Percentiles rank a stretch among this genome's conserved stretches.
Conservation (phyloP, 768 basidiomycete species). For the Lyophyllum atratum region DNA sequence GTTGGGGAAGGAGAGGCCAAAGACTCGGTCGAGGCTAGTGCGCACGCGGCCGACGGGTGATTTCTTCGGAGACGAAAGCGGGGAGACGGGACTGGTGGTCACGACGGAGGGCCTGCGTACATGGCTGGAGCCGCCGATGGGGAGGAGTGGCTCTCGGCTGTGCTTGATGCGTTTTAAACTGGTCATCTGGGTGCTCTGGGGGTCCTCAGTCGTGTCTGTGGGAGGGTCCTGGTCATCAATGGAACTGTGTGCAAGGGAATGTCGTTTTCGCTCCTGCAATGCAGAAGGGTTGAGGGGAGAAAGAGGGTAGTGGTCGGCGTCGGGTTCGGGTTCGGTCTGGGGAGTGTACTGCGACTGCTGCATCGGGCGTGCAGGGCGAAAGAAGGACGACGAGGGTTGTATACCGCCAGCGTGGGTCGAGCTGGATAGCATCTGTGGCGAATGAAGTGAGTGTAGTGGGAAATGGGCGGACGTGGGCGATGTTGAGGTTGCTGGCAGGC, state of each 20-base stretch:
- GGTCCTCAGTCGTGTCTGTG: constrained; percentile 6
- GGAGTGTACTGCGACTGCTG: constrained; percentile 44
- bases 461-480: constrained; percentile 16
- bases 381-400: constrained; percentile 78
- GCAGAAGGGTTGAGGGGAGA: constrained; percentile 5
- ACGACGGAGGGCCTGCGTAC: constrained; percentile 26
- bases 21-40: constrained; percentile 62
- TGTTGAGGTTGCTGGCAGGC: constrained; percentile 1
- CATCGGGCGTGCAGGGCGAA: constrained; percentile 65
- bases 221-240: constrained; percentile 12
- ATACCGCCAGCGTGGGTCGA: constrained; percentile 74
- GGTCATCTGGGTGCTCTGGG: constrained; percentile 26
- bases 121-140: constrained; percentile 35
- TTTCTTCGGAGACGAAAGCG: constrained; percentile 22
- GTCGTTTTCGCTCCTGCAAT: constrained; percentile 7
- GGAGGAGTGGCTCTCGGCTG: constrained; percentile 75
- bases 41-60: constrained; percentile 42
- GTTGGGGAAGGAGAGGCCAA: constrained; percentile 48
- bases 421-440: constrained; percentile 26
- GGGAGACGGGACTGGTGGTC: constrained; percentile 3
- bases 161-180: constrained; percentile 51
- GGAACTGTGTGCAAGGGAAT: constrained; percentile 11
- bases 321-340: constrained; percentile 21
- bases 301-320: constrained; percentile 15
- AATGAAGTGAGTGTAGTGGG: constrained; percentile 11